These are phyloP conservation scores for Blastomyces gilchristii DNA, from an alignment of 2,329 filamentous ascomycete species.

Conservation along the genomic window DNA sequence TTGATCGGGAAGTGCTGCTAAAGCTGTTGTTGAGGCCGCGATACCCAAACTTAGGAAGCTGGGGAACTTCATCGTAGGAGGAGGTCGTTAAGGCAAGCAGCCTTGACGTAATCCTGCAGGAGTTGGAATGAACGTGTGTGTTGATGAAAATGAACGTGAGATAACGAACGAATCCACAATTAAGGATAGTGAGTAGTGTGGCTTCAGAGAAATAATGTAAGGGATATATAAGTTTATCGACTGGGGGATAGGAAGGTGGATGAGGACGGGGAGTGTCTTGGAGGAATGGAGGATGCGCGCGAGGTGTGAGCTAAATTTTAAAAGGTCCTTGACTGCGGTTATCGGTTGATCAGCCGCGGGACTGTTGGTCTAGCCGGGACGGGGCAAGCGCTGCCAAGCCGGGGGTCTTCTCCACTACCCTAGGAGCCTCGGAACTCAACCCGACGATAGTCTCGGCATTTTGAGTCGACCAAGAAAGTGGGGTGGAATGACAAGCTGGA, in stretches of 20 bases:
- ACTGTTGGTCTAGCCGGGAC: neutral
- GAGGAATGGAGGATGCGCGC: neutral
- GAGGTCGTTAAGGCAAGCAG: neutral
- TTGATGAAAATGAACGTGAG: neutral
- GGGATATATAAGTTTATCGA: neutral
- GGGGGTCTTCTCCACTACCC: too few species aligned
- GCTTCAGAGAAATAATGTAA: neutral
- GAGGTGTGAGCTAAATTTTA: neutral
- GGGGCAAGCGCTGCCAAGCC: neutral
- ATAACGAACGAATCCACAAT: neutral
- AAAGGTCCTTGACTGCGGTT: too few species aligned
- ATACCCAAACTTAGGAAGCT: slow-evolving; percentile 27
- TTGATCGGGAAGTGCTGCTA: slow-evolving; percentile 28
- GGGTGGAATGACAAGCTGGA: too few species aligned
- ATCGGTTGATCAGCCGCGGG: too few species aligned
- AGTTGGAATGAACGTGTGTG: neutral
- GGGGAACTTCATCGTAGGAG: slow-evolving; percentile 29
- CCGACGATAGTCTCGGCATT: too few species aligned
- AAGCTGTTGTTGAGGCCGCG: slow-evolving; percentile 23
- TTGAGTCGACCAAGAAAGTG: too few species aligned
- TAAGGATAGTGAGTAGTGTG: neutral
- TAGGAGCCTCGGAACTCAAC: too few species aligned
- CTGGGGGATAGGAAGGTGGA: neutral
- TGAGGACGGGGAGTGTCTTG: neutral
- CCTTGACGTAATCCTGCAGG: neutral